These are phyloP conservation scores for Colletotrichum spinosum DNA, from an alignment of 2,329 filamentous ascomycete species.

Conservation along the genomic window DNA sequence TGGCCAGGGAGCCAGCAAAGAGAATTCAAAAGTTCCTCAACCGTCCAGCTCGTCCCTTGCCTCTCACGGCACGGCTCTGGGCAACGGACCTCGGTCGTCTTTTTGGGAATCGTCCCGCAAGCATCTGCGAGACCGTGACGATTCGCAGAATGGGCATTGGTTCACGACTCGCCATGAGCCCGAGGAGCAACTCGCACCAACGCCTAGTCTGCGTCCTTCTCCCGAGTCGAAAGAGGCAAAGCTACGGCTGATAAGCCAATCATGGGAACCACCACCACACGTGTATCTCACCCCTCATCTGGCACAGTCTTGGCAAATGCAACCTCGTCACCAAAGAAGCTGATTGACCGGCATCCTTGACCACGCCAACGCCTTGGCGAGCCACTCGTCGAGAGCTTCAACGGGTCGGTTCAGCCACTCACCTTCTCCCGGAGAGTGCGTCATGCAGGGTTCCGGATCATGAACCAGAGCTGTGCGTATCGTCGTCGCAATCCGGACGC, in stretches of 20 bases:
- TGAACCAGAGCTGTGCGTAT: constrained; percentile 5
- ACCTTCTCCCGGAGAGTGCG: not conserved
- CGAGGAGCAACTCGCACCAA: not conserved
- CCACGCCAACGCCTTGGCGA: constrained; percentile 23
- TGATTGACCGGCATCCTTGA: constrained; percentile 25
- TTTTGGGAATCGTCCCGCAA: constrained; percentile 2
- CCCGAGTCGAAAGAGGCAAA: constrained; percentile 23
- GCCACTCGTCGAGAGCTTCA: constrained; percentile 6
- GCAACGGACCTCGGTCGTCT: constrained; percentile 1
- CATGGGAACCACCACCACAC: constrained; percentile 26
- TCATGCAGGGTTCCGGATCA: not conserved
- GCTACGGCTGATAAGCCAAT: constrained; percentile 36
- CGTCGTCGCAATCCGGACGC: constrained; percentile 15
- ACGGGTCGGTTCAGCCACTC: constrained; percentile 21
- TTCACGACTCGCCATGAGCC: constrained; percentile 1
- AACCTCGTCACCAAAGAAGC: constrained; percentile 34
- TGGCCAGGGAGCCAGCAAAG: not conserved
- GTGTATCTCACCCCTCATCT: constrained; percentile 28
- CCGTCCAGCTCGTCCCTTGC: not conserved
- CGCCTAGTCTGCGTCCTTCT: constrained; percentile 9
- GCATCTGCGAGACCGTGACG: constrained; percentile 22
- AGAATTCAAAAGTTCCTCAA: not conserved
- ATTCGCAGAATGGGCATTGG: constrained; percentile 23
- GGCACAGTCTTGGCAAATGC: constrained; percentile 29
- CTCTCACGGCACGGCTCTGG: not conserved